phyloP scores from a whole-genome alignment of 2,329 filamentous ascomycete species.

The Aspergillus phoenicis region DNA sequence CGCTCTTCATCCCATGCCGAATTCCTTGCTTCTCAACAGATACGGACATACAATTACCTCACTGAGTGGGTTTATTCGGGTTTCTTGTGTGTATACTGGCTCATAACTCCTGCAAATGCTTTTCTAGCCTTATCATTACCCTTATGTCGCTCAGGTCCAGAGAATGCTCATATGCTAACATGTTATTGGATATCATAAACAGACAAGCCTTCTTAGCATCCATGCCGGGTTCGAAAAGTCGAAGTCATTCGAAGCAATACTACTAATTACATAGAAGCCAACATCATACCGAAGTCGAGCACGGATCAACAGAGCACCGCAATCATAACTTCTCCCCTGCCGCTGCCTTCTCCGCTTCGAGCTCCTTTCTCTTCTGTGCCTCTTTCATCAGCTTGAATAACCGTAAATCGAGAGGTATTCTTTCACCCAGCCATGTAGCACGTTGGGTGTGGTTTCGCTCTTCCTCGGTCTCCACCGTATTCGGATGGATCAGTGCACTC shows the following conservation, averaged over 20 bases:
- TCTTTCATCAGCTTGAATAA: conserved; percentile 38
- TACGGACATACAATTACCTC: not conserved
- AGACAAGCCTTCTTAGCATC: not conserved
- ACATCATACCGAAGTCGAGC: not conserved
- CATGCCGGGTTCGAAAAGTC: not conserved
- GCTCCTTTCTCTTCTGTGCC: conserved; percentile 23
- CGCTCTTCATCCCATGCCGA: not conserved
- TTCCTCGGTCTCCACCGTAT: conserved; percentile 60
- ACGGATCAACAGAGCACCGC: not conserved
- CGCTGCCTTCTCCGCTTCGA: conserved; percentile 6
- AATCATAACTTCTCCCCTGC: not conserved
- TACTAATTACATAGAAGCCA: not conserved
- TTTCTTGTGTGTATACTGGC: not conserved
- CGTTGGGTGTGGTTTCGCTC: conserved; percentile 53
- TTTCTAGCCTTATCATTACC: not conserved
- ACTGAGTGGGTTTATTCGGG: not conserved
- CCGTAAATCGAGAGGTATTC: conserved; percentile 47
- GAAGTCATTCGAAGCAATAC: not conserved
- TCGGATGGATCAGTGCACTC: conserved; percentile 79
- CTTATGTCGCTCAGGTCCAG: not conserved
- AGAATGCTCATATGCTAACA: not conserved
- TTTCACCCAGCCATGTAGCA: conserved; percentile 50
- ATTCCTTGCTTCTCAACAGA: not conserved
- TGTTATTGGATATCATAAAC: not conserved
- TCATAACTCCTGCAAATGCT: not conserved